Evolutionary conservation across 371 early-diverging fungal species (phyloP).

Genomic region (Mucor velutinosus): DNA sequence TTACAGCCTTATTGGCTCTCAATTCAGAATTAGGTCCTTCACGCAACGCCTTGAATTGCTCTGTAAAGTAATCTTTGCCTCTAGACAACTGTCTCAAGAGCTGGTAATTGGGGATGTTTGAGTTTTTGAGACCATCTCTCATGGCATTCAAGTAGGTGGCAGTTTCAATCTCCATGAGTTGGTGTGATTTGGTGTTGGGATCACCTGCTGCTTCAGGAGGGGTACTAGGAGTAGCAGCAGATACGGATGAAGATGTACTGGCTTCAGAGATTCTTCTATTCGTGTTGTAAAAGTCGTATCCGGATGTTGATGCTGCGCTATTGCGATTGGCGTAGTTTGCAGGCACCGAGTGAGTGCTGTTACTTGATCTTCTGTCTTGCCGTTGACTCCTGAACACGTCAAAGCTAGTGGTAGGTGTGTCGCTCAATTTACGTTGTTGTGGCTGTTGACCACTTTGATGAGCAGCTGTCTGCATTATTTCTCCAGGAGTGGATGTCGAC

Average conservation of each 20-base stretch:
- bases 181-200: not conserved
- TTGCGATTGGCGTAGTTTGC: not conserved
- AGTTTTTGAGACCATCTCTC: constrained; percentile 6
- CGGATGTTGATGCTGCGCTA: not conserved
- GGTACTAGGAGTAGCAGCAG: not conserved
- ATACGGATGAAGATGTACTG: not conserved
- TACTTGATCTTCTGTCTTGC: not conserved
- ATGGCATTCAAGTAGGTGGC: not conserved
- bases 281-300: not conserved
- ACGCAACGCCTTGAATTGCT: constrained; percentile 11
- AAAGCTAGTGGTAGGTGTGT: not conserved
- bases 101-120: constrained; percentile 13
- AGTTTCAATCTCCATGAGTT: not conserved
- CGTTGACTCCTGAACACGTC: not conserved
- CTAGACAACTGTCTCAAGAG: constrained; percentile 14
- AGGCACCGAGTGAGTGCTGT: too few relatives aligned
- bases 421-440: not conserved
- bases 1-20: constrained; percentile 15
- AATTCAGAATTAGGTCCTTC: constrained; percentile 24
- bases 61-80: constrained; percentile 10
- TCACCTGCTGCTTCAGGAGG: not conserved
- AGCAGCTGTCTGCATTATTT: not conserved
- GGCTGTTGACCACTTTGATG: not conserved
- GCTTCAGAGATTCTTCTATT: not conserved
- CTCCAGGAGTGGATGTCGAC: not conserved